Evolutionary conservation across 2,329 filamentous ascomycete genomes (phyloP), one percentile per base, ranked within the genome.

Genomic region (Hortaea werneckii): DNA sequence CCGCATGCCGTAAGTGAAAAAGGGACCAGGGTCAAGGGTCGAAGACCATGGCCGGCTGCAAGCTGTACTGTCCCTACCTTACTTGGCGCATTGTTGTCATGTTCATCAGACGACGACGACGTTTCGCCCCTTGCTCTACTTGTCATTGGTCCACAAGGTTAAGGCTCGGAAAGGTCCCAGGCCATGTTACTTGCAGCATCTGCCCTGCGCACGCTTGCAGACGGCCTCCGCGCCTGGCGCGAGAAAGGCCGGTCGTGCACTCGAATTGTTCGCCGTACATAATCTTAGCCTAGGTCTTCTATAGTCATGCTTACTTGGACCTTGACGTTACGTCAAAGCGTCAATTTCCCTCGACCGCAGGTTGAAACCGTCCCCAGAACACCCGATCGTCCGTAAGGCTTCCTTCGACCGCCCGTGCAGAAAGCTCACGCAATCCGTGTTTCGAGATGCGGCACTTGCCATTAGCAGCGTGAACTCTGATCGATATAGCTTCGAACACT

Each of bases 41-140:
- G 20, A 29, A 30, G 30, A 30, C 32, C 9, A 35, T 35, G 32
- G 32, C 8, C n/a, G 8, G 32, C 32, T 35, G 32, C 45, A 41
- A 43, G 37, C 28, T 46, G 53, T 50, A 38, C 47, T 20, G 20
- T 9, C 32, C 9, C 48, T 51, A 50, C 55, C 55, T 55, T 53
- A 57, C 50, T 50, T 58, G 50, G 52, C 51, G 49, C 44, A 26
- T 40, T 44, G 46, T 45, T 53, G 48, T 51, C 49, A 52, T 50
- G 51, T 4, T 35, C 32, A 57, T 56, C 55, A 52, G 51, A 54
- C 51, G 47, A 54, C n/a, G n/a, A n/a, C 54, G 52, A 46, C 48
- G 58, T 61, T 58, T 60, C 59, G 59, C 54, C 57, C 59, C 59
- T 61, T 62, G 59, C 60, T 51, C 52, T 45, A 43, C 32, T 53